Evolutionary conservation across 306 rosid genomes (phyloP).

Genomic region (Lathyrus oleraceus): DNA sequence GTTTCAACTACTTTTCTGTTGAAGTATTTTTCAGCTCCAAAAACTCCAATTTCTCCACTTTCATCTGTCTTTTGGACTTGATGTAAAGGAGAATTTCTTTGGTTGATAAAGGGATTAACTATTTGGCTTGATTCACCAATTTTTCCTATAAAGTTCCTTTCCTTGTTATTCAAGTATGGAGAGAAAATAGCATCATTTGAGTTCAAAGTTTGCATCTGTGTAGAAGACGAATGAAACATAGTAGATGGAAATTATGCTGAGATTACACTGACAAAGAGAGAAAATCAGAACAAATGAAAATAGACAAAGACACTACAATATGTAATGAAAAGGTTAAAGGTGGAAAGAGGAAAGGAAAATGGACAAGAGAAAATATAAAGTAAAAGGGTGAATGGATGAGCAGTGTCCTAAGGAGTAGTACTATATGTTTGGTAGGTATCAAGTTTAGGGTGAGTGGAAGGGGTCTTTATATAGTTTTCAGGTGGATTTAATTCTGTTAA

Average conservation of each 20-base stretch:
- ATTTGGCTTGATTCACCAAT: slow-evolving; percentile 40
- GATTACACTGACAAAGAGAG: too few relatives aligned
- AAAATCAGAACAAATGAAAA: slow-evolving; percentile 15
- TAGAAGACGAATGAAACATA: slow-evolving; percentile 46
- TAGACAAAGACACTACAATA: slow-evolving; percentile 33
- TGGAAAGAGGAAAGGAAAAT: neutral
- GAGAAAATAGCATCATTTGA: slow-evolving; percentile 46
- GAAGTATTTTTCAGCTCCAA: slow-evolving; percentile 92
- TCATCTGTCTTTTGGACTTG: slow-evolving; percentile 40
- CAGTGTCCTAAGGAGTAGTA: slow-evolving; percentile 22
- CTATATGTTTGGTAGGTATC: slow-evolving; percentile 33
- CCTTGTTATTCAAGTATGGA: slow-evolving; percentile 41
- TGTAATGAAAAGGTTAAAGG: slow-evolving; percentile 27
- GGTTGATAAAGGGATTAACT: slow-evolving; percentile 12
- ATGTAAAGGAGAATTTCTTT: slow-evolving; percentile 6
- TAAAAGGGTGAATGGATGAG: slow-evolving; percentile 28
- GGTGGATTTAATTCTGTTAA: neutral
- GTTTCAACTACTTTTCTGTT: slow-evolving; percentile 51
- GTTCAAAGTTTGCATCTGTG: slow-evolving; percentile 40
- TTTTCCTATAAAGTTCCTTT: slow-evolving; percentile 33
- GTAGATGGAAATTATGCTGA: slow-evolving; percentile 29
- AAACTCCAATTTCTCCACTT: slow-evolving; percentile 68
- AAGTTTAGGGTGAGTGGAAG: neutral
- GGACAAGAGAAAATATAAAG: too few relatives aligned
- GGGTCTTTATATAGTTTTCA: slow-evolving; percentile 37